A percentile compares a stretch with the other conserved stretches of the same genome.
Conservation (phyloP, 2,329 filamentous ascomycete species). For the Stagonosporopsis cucurbitacearum region DNA sequence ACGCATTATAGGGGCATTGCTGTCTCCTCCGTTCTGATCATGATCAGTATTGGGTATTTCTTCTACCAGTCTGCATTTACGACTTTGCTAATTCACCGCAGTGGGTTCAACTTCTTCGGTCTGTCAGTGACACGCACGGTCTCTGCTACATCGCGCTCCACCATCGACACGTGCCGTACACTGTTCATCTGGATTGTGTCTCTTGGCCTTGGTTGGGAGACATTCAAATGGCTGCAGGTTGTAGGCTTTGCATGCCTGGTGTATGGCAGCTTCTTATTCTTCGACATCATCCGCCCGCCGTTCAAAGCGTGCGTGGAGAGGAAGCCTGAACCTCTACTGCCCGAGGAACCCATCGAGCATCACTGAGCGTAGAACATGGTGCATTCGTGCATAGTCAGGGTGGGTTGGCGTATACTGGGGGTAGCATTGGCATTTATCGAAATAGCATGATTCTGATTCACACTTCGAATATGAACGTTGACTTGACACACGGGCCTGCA, state of each 20-base stretch:
- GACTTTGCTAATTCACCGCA: slow-evolving; percentile 47
- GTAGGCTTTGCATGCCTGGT: slow-evolving; percentile 86
- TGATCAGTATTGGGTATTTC: slow-evolving; percentile 93
- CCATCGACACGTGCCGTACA: slow-evolving; percentile 96
- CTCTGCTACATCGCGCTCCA: slow-evolving; percentile 90
- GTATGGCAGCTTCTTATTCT: slow-evolving; percentile 96
- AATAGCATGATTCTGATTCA: not conserved
- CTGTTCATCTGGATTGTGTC: slow-evolving; percentile 98
- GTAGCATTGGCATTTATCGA: slow-evolving; percentile 5
- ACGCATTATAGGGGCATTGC: slow-evolving; percentile 73
- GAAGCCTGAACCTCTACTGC: slow-evolving; percentile 68
- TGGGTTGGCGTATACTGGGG: not conserved
- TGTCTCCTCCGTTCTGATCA: slow-evolving; percentile 84
- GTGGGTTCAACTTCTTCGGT: slow-evolving; percentile 98
- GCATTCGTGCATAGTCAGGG: not conserved
- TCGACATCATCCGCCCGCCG: slow-evolving; percentile 87
- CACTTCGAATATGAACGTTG: not conserved
- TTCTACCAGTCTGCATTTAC: not conserved
- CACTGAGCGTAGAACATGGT: slow-evolving; percentile 15
- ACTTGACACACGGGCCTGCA: not conserved
- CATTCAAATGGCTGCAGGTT: slow-evolving; percentile 97
- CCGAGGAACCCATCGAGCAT: slow-evolving; percentile 86
- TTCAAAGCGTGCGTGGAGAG: slow-evolving; percentile 68
- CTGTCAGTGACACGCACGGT: slow-evolving; percentile 89
- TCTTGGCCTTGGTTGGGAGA: slow-evolving; percentile 92